Base-by-base conservation (phyloP, 352 stramenopile genomes). In the Blastocystis sp. region DNA sequence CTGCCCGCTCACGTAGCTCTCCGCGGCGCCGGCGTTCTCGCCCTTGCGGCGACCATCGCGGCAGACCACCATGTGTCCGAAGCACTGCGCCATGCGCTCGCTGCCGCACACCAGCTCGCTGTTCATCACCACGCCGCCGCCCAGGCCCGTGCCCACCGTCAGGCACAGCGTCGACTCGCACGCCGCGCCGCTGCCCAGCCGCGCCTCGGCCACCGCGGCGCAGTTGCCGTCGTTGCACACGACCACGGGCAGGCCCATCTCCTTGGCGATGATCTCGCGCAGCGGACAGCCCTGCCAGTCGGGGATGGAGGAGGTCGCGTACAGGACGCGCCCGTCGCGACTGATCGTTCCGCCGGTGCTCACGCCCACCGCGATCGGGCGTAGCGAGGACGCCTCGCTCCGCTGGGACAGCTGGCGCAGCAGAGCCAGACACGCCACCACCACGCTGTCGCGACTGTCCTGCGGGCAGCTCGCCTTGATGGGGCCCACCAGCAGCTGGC, bases 21-120 rank as follows among this genome's bases (percentile, higher is more conserved):
- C 78, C 42, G 68, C 64, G 10, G 78, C 78, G 11, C 78, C 78
- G 11, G 63, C 78, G 60, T 79, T 79, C 68, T 88, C 78, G 1
- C 78, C 78, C 34, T 76, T 79, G 45, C 62, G 60, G 17, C 78
- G 78, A 9, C 78, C 78, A 2, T 88, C 78, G 0, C 78, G 64
- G 4, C 66, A 42, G 6, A 76, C 63, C 14, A 88, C 28, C 52
- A 88, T 43, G 7, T 88, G 78, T 48, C 78, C 78, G 59, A 88
- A 79, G 65, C 78, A 88, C 48, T 88, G 78, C 21, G 78, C 78
- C 78, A 88, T 88, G 42, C 68, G 64, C 34, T 79, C 64, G 11
- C 40, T 88, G 38, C 64, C 78, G 43, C 64, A 79, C 19, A 79
- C 28, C 38, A 88, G 17, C 43, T 79, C 43, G 21, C 43, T 43